These are phyloP conservation scores for Astraeus odoratus DNA, from an alignment of 768 basidiomycete genomes.

Conservation along the genomic window DNA sequence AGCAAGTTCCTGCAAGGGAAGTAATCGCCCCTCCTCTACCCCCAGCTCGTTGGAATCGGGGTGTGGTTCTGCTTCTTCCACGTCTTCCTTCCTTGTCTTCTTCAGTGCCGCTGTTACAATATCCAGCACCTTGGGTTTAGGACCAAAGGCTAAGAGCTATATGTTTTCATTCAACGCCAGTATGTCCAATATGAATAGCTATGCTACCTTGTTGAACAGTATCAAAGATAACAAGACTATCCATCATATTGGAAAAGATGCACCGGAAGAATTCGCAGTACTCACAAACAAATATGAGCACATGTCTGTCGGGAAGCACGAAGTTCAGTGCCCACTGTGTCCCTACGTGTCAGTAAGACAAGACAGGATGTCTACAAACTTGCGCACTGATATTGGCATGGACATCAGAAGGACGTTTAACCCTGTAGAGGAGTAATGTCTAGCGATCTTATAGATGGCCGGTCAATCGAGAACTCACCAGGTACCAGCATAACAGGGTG, in stretches of 20 bases:
- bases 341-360: slow-evolving; percentile 1
- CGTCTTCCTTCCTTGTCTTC: too few relatives aligned
- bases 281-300: slow-evolving; percentile 70
- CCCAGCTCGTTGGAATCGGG: too few relatives aligned
- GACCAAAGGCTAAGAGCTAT: slow-evolving; percentile 75
- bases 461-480: slow-evolving; percentile 34
- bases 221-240: slow-evolving; percentile 74
- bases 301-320: slow-evolving; percentile 42
- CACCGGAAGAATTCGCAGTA: slow-evolving; percentile 2
- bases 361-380: neutral
- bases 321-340: slow-evolving; percentile 70
- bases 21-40: too few relatives aligned
- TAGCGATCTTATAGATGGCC: slow-evolving; percentile 7
- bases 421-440: slow-evolving; percentile 33
- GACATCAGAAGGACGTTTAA: slow-evolving; percentile 65
- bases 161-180: slow-evolving; percentile 3
- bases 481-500: slow-evolving; percentile 48
- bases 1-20: too few relatives aligned
- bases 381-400: slow-evolving; percentile 60
- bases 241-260: neutral
- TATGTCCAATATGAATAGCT: neutral
- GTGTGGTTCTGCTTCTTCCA: too few relatives aligned
- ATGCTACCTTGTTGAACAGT: slow-evolving; percentile 67
- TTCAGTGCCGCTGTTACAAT: too few relatives aligned
- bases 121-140: too few relatives aligned